These are phyloP conservation scores for Chlorokybus atmophyticus DNA, from an alignment of 139 green algal genomes.

Conservation along the genomic window DNA sequence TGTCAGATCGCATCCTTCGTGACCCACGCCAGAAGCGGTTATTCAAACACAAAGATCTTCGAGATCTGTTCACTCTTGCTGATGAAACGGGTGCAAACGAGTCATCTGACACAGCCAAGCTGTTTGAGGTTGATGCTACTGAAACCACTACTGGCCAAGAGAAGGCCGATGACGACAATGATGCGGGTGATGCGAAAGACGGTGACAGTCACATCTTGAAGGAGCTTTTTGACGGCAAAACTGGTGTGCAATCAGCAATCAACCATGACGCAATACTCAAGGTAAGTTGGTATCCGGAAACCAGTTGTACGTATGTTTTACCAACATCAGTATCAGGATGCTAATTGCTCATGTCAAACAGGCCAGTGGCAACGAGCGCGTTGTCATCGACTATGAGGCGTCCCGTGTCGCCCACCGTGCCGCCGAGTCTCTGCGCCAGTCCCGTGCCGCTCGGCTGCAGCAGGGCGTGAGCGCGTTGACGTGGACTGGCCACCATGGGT, in stretches of 20 bases:
- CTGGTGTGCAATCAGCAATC: constrained; percentile 44
- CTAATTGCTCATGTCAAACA: too few relatives aligned
- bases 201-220: constrained; percentile 51
- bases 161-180: constrained; percentile 4
- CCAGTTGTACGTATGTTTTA: too few relatives aligned
- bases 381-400: constrained; percentile 44
- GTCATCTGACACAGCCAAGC: constrained; percentile 54
- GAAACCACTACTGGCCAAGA: constrained; percentile 5
- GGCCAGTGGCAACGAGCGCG: constrained; percentile 47
- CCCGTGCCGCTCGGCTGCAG: constrained; percentile 11
- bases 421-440: constrained; percentile 54
- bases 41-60: constrained; percentile 77
- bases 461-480: constrained; percentile 60
- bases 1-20: constrained; percentile 73
- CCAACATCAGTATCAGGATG: too few relatives aligned
- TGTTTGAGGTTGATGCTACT: constrained; percentile 43
- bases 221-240: constrained; percentile 64
- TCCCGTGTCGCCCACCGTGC: constrained; percentile 34
- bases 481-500: constrained; percentile 67
- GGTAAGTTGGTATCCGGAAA: too few relatives aligned
- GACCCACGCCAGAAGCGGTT: constrained; percentile 85
- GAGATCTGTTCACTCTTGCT: constrained; percentile 82
- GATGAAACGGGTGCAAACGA: constrained; percentile 39
- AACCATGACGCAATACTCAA: constrained; percentile 69
- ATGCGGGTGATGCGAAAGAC: neutral